phyloP scores from a whole-genome alignment of 164 flowering plant species.

The Stephania yunnanensis region DNA sequence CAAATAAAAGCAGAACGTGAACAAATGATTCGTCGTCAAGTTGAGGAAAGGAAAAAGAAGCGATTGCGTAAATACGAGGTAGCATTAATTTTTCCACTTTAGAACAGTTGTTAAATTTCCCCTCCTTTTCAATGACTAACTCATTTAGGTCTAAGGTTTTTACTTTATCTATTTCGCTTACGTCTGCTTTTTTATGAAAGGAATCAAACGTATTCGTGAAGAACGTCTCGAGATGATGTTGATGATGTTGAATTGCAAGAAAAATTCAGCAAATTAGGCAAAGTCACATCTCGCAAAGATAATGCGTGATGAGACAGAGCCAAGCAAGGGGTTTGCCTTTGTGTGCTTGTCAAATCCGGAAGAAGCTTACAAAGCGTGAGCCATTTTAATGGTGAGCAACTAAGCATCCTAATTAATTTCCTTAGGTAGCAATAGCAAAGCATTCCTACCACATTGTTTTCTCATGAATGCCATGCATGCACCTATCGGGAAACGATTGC shows the following conservation, averaged over 20 bases:
- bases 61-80: constrained; percentile 12
- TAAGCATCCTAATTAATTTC: not conserved
- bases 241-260: constrained; percentile 26
- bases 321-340: constrained; percentile 11
- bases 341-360: constrained; percentile 10
- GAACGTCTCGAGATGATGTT: constrained; percentile 22
- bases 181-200: not conserved
- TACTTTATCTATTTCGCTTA: not conserved
- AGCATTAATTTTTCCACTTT: not conserved
- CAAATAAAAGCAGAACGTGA: constrained; percentile 37
- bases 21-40: constrained; percentile 13
- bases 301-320: constrained; percentile 4
- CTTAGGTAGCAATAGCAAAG: not conserved
- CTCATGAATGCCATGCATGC: not conserved
- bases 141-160: not conserved
- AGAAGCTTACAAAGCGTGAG: constrained; percentile 8
- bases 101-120: not conserved
- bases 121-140: not conserved
- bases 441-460: not conserved
- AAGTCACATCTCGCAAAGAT: not conserved
- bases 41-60: constrained; percentile 2
- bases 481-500: too few species aligned
- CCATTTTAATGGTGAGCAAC: constrained; percentile 5
- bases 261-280: constrained; percentile 27
- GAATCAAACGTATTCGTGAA: constrained; percentile 37